These are phyloP conservation scores for Ceratobasidium theobromae DNA, from an alignment of 1,284 basidiomycete species.

Conservation along the genomic window DNA sequence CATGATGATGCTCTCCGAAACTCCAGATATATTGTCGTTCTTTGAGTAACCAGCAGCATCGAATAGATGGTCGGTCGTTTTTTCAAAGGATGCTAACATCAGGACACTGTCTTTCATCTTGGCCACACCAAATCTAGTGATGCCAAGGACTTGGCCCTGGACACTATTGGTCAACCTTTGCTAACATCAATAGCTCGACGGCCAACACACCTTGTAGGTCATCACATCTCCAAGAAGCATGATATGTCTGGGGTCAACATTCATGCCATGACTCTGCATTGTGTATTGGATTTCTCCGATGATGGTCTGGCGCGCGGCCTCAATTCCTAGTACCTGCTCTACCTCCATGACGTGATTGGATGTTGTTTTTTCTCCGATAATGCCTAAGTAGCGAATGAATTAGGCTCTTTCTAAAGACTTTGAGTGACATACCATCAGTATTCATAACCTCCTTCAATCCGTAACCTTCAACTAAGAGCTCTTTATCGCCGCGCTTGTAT, in stretches of 20 bases:
- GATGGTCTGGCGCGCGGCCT: slow-evolving; percentile 92
- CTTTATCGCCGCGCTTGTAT: slow-evolving; percentile 80
- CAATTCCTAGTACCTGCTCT: slow-evolving; percentile 91
- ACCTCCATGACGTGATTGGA: slow-evolving; percentile 99
- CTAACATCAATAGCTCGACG: background rate
- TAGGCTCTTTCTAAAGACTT: background rate
- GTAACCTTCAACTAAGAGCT: slow-evolving; percentile 93
- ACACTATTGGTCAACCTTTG: background rate
- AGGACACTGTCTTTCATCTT: slow-evolving; percentile 99
- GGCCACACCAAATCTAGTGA: slow-evolving; percentile 99
- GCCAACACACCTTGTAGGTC: slow-evolving; percentile 83
- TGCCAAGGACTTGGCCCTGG: slow-evolving; percentile 97
- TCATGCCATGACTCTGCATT: slow-evolving; percentile 98
- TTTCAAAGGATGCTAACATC: slow-evolving; percentile 99
- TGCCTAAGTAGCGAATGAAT: slow-evolving; percentile 54
- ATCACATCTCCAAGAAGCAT: slow-evolving; percentile 99
- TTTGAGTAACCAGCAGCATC: slow-evolving; percentile 97
- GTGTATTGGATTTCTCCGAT: slow-evolving; percentile 98
- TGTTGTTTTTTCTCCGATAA: slow-evolving; percentile 87
- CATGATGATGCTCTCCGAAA: slow-evolving; percentile 99
- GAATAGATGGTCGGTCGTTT: slow-evolving; percentile 98
- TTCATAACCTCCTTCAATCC: slow-evolving; percentile 98
- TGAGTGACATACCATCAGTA: slow-evolving; percentile 72
- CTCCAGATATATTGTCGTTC: slow-evolving; percentile 92
- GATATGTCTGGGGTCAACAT: slow-evolving; percentile 97